Base-by-base conservation (phyloP, 169 alveolate genomes). In the Amoebophrya sp. region DNA sequence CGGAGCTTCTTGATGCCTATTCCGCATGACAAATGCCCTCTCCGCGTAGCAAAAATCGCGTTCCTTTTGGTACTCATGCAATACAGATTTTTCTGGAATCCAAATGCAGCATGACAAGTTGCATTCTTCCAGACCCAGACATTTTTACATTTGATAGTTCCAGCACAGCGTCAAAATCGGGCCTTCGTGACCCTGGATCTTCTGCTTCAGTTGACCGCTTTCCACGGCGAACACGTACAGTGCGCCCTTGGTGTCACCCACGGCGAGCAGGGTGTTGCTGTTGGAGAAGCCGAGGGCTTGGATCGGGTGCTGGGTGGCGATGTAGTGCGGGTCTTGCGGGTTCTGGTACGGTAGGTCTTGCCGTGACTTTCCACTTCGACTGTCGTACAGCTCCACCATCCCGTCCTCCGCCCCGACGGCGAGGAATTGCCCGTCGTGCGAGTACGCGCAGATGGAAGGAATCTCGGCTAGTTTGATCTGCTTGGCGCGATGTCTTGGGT, bases 361-460 rank as follows among this genome's bases (percentile, higher is more conserved):
- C 35, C 83, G 83, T 25, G 83, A 66, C 35, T 66, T 66, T 25
- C 83, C 83, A 3, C 32, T 12, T 12, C 83, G 29, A 25, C 32
- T 2, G 35, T 66, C 83, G 83, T 66, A 66, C 29, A 66, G 1
- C 35, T 66, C 83, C 32, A n/a, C 83, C 83, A 66, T 0, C 29
- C 83, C 83, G 18, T 66, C 83, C 35, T 66, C 83, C 7, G 83
- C 83, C 32, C 83, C 83, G 18, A 66, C 83, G 35, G 83, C 83
- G 35, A 66, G 83, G 32, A 66, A 66, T 25, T 66, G 83, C 39
- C 83, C 83, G 35, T 66, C 83, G 18, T 2, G 18, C 29, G 83
- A 66, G 18, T 66, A 66, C 29, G 83, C 83, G 32, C 83, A 66
- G 32, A 25, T 7, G 32, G 83, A 66, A 66, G 83, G 38, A n/a